Evolutionary conservation across 2,329 filamentous ascomycete genomes (phyloP).

Genomic region (Colletotrichum plurivorum): DNA sequence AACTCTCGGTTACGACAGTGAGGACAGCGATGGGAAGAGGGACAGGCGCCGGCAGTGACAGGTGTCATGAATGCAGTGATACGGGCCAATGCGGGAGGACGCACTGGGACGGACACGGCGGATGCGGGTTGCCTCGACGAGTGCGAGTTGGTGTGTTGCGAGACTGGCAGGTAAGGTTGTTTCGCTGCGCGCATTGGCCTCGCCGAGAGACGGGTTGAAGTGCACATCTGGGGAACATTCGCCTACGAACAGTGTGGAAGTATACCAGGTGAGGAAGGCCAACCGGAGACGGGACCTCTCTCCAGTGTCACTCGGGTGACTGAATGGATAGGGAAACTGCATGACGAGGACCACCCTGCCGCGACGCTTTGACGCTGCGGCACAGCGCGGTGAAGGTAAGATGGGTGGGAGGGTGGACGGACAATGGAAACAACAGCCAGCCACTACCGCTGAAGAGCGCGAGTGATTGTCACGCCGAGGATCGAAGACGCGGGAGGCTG

Average conservation of each 20-base stretch:
- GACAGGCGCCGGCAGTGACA: conserved; percentile 4
- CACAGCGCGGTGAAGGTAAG: not conserved
- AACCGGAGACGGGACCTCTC: too few species aligned
- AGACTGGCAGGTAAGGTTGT: too few species aligned
- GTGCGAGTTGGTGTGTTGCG: not conserved
- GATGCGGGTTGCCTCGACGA: not conserved
- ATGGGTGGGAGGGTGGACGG: too few species aligned
- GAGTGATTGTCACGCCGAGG: not conserved
- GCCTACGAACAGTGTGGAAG: not conserved
- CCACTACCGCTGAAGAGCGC: conserved; percentile 3
- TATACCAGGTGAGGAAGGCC: too few species aligned
- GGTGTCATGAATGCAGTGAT: conserved; percentile 8
- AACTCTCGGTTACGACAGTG: too few species aligned
- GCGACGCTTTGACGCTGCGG: conserved; percentile 4
- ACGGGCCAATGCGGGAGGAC: not conserved
- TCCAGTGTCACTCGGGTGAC: too few species aligned
- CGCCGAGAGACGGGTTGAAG: too few species aligned
- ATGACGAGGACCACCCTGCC: not conserved
- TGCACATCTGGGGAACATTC: not conserved
- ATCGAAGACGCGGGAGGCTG: not conserved
- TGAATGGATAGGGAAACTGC: not conserved
- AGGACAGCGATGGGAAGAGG: not conserved
- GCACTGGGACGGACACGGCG: not conserved
- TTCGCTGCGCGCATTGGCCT: too few species aligned
- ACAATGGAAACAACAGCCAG: not conserved